phyloP scores from a whole-genome alignment of 2,329 filamentous ascomycete genomes.

The Dactylellina leptospora region DNA sequence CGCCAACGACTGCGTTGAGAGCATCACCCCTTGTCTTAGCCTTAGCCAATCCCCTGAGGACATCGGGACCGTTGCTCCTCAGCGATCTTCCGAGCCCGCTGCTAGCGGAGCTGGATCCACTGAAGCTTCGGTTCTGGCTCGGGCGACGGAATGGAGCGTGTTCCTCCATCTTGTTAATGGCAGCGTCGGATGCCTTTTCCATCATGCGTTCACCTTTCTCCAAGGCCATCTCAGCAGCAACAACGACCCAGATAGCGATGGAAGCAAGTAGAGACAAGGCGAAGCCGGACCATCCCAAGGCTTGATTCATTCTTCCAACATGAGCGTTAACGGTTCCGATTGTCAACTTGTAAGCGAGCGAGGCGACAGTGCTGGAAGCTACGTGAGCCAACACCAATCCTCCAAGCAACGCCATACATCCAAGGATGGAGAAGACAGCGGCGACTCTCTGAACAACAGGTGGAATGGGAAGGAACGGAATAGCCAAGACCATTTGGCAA shows the following conservation, averaged over 20 bases:
- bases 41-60: constrained; percentile 46
- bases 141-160: constrained; percentile 15
- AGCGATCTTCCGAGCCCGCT: constrained; percentile 43
- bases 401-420: constrained; percentile 54
- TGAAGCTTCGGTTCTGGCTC: constrained; percentile 10
- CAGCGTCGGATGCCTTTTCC: constrained; percentile 45
- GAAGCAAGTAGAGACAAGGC: constrained; percentile 53
- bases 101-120: constrained; percentile 21
- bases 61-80: constrained; percentile 40
- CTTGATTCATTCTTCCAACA: constrained; percentile 54
- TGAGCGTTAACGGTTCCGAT: constrained; percentile 55
- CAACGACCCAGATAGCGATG: constrained; percentile 54
- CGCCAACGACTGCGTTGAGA: constrained; percentile 24
- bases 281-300: constrained; percentile 56
- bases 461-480: constrained; percentile 55
- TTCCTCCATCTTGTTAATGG: constrained; percentile 40
- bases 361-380: constrained; percentile 55
- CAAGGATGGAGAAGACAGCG: constrained; percentile 40
- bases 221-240: constrained; percentile 55
- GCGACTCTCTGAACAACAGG: constrained; percentile 54
- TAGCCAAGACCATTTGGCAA: constrained; percentile 52
- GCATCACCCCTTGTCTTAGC: constrained; percentile 48
- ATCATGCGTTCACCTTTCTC: constrained; percentile 53
- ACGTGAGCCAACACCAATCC: constrained; percentile 56
- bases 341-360: constrained; percentile 54